Evolutionary conservation across 2,329 filamentous ascomycete genomes (phyloP).

Genomic region (Neofusicoccum ribis): DNA sequence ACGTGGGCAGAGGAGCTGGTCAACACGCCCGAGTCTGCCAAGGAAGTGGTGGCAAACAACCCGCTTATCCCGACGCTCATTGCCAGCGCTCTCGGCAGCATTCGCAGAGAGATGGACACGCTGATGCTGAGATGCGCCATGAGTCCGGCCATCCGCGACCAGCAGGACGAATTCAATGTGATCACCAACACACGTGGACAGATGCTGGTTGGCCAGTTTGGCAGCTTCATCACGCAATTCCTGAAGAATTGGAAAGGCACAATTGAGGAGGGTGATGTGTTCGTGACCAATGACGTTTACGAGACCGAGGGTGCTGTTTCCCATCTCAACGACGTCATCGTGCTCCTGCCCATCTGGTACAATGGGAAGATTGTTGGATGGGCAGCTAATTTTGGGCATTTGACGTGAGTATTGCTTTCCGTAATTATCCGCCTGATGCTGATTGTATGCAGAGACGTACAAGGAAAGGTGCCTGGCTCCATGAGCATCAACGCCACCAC

Average conservation of each 20-base stretch:
- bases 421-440: neutral
- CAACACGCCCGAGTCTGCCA: conserved; percentile 41
- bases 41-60: conserved; percentile 39
- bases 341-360: conserved; percentile 50
- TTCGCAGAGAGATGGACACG: conserved; percentile 53
- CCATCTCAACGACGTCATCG: conserved; percentile 53
- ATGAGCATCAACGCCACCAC: conserved; percentile 52
- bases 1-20: conserved; percentile 28
- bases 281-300: conserved; percentile 55
- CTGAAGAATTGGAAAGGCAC: conserved; percentile 49
- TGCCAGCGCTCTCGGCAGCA: conserved; percentile 47
- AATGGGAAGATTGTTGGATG: conserved; percentile 48
- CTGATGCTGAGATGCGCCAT: conserved; percentile 54
- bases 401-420: conserved; percentile 40
- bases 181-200: conserved; percentile 50
- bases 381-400: conserved; percentile 53
- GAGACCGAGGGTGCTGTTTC: conserved; percentile 51
- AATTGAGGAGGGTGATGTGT: conserved; percentile 52
- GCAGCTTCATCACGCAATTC: conserved; percentile 52
- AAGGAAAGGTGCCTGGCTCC: conserved; percentile 52
- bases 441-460: conserved; percentile 27
- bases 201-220: conserved; percentile 55
- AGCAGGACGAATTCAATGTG: conserved; percentile 57
- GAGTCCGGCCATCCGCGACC: conserved; percentile 53
- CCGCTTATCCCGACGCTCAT: conserved; percentile 49